A percentile compares a stretch with the other conserved stretches of the same genome.
Conservation (phyloP, 768 basidiomycete species). For the Auriscalpium orientale region DNA sequence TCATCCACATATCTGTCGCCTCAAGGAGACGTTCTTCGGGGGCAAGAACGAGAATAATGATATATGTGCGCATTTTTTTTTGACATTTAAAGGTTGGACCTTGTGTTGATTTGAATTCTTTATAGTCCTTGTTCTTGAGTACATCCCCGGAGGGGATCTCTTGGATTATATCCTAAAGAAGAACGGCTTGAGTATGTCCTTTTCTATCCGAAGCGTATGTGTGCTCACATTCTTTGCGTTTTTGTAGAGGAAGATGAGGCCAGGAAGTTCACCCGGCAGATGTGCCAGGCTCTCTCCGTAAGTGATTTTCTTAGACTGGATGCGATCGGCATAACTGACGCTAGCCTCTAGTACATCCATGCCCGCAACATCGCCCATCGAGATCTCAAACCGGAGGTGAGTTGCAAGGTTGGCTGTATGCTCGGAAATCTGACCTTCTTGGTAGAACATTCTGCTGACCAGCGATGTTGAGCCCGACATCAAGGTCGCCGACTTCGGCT, state of each 20-base stretch:
- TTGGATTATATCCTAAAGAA: slow-evolving; percentile 66
- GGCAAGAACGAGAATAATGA: slow-evolving; percentile 35
- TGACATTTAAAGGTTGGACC: slow-evolving; percentile 18
- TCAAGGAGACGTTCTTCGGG: slow-evolving; percentile 72
- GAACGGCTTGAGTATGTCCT: slow-evolving; percentile 46
- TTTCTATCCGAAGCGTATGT: background rate
- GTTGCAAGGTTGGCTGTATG: slow-evolving; percentile 8
- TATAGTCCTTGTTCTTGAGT: slow-evolving; percentile 76
- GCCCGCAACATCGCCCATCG: slow-evolving; percentile 79
- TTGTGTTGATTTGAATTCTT: slow-evolving; percentile 20
- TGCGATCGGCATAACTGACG: background rate
- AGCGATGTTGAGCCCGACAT: slow-evolving; percentile 55
- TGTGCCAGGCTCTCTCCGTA: slow-evolving; percentile 74
- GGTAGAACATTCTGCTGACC: slow-evolving; percentile 82
- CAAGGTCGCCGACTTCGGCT: slow-evolving; percentile 94
- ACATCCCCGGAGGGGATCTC: slow-evolving; percentile 83
- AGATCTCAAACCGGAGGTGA: slow-evolving; percentile 84
- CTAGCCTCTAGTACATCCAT: slow-evolving; percentile 49
- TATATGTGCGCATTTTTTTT: slow-evolving; percentile 36
- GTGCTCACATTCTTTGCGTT: background rate
- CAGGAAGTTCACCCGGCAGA: slow-evolving; percentile 69
- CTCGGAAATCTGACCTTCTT: background rate
- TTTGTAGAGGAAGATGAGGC: slow-evolving; percentile 45
- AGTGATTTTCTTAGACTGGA: slow-evolving; percentile 16
- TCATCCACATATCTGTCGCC: slow-evolving; percentile 77